Percentiles rank a stretch among this genome's conserved stretches.
These are phyloP conservation scores for Cadophora malorum DNA, from an alignment of 2,329 filamentous ascomycete species.

Conservation along the genomic window DNA sequence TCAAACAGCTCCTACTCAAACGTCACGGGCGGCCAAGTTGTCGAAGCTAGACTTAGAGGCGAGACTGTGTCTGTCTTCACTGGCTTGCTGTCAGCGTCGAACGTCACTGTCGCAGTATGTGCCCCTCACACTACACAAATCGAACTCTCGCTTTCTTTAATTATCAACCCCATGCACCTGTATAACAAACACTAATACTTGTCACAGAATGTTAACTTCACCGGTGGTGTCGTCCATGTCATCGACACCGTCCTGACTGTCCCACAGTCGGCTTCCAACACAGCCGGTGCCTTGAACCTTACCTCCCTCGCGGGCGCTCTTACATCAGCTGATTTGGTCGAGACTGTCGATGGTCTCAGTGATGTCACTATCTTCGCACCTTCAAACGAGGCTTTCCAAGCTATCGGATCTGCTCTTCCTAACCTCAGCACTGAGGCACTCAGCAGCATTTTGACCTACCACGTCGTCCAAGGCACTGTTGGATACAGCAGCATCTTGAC, in stretches of 20 bases:
- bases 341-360: constrained; percentile 47
- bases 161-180: too few relatives aligned
- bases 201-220: constrained; percentile 56
- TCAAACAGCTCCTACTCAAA: constrained; percentile 52
- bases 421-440: constrained; percentile 39
- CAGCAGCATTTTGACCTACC: constrained; percentile 43
- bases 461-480: constrained; percentile 43
- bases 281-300: constrained; percentile 45
- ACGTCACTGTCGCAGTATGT: constrained; percentile 39
- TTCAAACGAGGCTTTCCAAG: constrained; percentile 44
- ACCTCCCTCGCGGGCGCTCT: constrained; percentile 46
- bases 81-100: constrained; percentile 39
- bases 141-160: neutral
- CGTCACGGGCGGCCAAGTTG: constrained; percentile 56
- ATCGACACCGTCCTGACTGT: constrained; percentile 57
- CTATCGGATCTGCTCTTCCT: constrained; percentile 42
- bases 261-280: constrained; percentile 48
- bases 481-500: constrained; percentile 42
- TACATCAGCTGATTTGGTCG: constrained; percentile 42
- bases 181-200: too few relatives aligned
- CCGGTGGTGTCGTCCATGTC: constrained; percentile 56
- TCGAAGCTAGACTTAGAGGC: constrained; percentile 50
- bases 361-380: constrained; percentile 58
- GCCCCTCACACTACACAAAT: too few relatives aligned
- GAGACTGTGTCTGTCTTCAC: constrained; percentile 47